phyloP scores from a whole-genome alignment of 2,329 filamentous ascomycete genomes.

The Colletotrichum euphorbiae region DNA sequence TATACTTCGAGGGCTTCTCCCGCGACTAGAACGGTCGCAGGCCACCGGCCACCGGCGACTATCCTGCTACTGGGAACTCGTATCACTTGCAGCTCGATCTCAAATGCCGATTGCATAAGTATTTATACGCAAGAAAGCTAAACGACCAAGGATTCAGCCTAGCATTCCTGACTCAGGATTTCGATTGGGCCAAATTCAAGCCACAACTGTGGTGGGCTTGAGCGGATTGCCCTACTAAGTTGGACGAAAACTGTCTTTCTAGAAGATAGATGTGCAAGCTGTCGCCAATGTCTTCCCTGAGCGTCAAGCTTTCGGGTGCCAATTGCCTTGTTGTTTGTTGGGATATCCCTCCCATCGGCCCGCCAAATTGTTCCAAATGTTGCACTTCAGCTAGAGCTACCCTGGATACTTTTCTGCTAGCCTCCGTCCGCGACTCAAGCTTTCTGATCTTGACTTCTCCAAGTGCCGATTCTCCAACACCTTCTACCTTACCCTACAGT shows the following conservation, averaged over 20 bases:
- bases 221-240: neutral
- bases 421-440: neutral
- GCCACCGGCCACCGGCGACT: neutral
- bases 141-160: neutral
- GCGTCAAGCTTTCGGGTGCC: constrained; percentile 6
- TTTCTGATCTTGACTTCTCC: neutral
- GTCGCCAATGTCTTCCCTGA: neutral
- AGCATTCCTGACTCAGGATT: neutral
- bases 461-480: neutral
- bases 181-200: neutral
- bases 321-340: neutral
- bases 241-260: neutral
- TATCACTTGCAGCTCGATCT: neutral
- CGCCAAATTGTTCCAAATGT: too few species aligned
- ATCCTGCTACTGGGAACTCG: neutral
- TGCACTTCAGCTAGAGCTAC: too few species aligned
- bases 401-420: too few species aligned
- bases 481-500: neutral
- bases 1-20: neutral
- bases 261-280: neutral
- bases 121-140: neutral
- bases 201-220: neutral
- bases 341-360: neutral
- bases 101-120: constrained; percentile 27
- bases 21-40: neutral